phyloP scores from a whole-genome alignment of 495 filamentous ascomycete species.

The Penicillium egyptiacum region DNA sequence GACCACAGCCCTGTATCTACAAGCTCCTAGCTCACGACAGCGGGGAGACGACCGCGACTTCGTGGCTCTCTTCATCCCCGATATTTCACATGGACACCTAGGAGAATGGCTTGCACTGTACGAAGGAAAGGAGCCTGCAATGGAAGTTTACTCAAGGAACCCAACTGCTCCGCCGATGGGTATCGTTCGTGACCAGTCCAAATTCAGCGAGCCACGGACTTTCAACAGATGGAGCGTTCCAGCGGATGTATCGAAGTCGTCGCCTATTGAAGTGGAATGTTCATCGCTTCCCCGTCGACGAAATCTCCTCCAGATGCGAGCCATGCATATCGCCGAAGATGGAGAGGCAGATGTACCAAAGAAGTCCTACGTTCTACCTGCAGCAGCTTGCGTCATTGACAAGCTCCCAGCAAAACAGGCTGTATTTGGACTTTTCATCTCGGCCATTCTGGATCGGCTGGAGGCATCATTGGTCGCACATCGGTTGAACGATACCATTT shows the following conservation, averaged over 20 bases:
- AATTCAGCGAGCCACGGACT: constrained; percentile 30
- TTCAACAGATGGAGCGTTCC: constrained; percentile 33
- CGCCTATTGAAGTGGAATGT: constrained; percentile 32
- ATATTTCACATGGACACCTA: constrained; percentile 20
- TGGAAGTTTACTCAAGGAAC: constrained; percentile 25
- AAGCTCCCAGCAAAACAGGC: constrained; percentile 59
- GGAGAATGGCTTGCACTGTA: constrained; percentile 26
- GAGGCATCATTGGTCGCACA: constrained; percentile 64
- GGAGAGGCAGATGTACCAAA: constrained; percentile 18
- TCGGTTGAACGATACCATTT: constrained; percentile 58
- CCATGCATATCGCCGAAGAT: constrained; percentile 14
- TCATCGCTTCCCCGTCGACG: constrained; percentile 29
- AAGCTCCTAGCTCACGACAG: constrained; percentile 48
- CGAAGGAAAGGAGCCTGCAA: constrained; percentile 24
- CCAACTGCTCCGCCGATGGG: constrained; percentile 16
- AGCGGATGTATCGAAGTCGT: neutral
- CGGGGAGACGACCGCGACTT: constrained; percentile 36
- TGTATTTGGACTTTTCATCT: constrained; percentile 69
- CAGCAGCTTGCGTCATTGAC: constrained; percentile 44
- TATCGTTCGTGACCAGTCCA: constrained; percentile 32
- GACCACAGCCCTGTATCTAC: constrained; percentile 51
- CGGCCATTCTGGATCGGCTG: constrained; percentile 70
- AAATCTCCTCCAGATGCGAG: constrained; percentile 34
- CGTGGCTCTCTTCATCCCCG: constrained; percentile 42
- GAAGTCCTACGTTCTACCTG: constrained; percentile 23